A percentile compares a stretch with the other conserved stretches of the same genome.
Evolutionary conservation across 2,329 filamentous ascomycete genomes (phyloP).

Genomic region (Cladosporium oxysporum): DNA sequence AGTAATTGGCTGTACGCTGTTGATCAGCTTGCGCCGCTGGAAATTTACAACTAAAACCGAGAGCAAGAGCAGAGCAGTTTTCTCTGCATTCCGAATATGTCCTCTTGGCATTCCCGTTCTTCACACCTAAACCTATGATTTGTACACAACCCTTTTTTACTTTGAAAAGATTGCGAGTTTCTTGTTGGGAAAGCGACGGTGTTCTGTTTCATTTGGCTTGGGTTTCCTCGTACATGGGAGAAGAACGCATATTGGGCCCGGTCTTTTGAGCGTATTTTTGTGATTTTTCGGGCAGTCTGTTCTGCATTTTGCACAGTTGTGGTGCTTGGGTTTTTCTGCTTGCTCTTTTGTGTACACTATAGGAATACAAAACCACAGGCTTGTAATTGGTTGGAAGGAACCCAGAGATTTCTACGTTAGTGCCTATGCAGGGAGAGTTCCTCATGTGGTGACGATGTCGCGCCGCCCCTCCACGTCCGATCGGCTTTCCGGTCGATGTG

Average conservation of each 20-base stretch:
- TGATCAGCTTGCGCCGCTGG: conserved; percentile 90
- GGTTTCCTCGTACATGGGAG: background rate
- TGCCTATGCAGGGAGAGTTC: background rate
- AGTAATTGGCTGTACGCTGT: conserved; percentile 97
- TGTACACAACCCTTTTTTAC: conserved; percentile 7
- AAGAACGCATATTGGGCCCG: background rate
- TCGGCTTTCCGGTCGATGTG: background rate
- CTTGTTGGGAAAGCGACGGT: background rate
- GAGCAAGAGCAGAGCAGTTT: background rate
- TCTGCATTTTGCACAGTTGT: background rate
- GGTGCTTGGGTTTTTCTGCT: background rate
- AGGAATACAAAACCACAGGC: background rate
- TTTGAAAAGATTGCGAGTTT: background rate
- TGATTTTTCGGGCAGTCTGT: background rate
- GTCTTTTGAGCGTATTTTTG: background rate
- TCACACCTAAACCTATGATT: background rate
- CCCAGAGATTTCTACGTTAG: background rate
- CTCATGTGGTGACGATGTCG: background rate
- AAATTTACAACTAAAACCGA: conserved; percentile 69
- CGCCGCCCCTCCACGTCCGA: background rate
- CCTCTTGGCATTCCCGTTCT: background rate
- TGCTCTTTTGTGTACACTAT: background rate
- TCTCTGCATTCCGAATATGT: background rate
- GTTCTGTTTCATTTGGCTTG: background rate
- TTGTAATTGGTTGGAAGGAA: background rate